Conservation (phyloP, 306 rosid species). For the Trifolium fragiferum region DNA sequence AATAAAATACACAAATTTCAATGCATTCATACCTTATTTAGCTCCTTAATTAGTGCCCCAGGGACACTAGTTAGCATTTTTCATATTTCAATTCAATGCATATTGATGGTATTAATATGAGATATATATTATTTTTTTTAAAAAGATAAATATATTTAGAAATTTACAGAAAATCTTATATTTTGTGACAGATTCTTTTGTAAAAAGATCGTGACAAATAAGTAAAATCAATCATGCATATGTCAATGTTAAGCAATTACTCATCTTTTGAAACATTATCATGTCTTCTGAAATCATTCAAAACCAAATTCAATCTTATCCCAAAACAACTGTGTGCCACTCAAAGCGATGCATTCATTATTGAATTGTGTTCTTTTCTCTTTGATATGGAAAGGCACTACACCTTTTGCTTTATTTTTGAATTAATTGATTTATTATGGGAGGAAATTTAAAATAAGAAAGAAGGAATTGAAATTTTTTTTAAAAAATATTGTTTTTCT, state of each 20-base stretch:
- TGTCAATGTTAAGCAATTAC: background rate
- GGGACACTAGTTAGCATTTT: too few species aligned
- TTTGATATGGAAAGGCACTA: slow-evolving; percentile 41
- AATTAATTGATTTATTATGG: background rate
- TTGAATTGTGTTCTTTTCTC: slow-evolving; percentile 12
- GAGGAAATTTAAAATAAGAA: background rate
- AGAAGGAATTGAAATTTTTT: background rate
- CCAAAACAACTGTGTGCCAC: slow-evolving; percentile 9
- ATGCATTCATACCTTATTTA: too few species aligned
- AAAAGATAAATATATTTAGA: too few species aligned
- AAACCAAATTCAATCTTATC: slow-evolving; percentile 5
- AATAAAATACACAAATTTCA: too few species aligned
- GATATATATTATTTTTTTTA: too few species aligned
- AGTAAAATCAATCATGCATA: background rate
- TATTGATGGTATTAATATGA: too few species aligned
- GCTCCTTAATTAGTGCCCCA: too few species aligned
- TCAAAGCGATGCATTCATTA: background rate
- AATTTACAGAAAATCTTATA: too few species aligned
- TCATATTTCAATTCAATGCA: too few species aligned
- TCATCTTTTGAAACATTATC: slow-evolving; percentile 11
- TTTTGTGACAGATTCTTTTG: too few species aligned
- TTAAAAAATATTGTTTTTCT: too few species aligned
- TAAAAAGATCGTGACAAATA: too few species aligned
- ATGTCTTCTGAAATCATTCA: background rate
- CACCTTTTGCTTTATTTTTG: background rate